phyloP scores from a whole-genome alignment of 805 yeast genomes.

The Pichia pseudocactophila region DNA sequence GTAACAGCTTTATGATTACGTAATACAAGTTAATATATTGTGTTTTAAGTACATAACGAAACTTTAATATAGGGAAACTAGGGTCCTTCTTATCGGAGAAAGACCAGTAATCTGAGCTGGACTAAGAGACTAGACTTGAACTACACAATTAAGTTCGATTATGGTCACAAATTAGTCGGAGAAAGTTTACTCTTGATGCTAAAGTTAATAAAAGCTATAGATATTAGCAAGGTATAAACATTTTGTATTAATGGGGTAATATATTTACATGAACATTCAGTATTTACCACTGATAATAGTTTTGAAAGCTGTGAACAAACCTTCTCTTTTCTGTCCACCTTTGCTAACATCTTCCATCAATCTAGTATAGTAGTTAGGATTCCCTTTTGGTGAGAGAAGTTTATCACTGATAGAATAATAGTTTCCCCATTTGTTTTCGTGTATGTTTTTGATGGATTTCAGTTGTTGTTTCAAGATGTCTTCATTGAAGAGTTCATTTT shows the following conservation, averaged over 20 bases:
- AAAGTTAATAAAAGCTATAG: too few species aligned
- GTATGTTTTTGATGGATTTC: constrained; percentile 46
- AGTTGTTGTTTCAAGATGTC: constrained; percentile 45
- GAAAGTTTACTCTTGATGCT: too few species aligned
- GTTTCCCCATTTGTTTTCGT: constrained; percentile 51
- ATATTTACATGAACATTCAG: constrained; percentile 7
- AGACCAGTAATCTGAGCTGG: too few species aligned
- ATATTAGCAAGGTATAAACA: too few species aligned
- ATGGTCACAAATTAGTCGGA: too few species aligned
- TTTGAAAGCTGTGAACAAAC: constrained; percentile 53
- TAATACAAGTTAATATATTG: too few species aligned
- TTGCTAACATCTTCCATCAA: constrained; percentile 54
- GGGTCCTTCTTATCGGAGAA: too few species aligned
- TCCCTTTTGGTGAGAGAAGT: constrained; percentile 72
- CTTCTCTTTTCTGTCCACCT: constrained; percentile 61
- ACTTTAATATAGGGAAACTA: too few species aligned
- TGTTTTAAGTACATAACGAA: too few species aligned
- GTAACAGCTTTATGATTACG: too few species aligned
- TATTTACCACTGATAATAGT: constrained; percentile 72
- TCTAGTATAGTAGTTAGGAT: constrained; percentile 68
- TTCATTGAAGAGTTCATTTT: constrained; percentile 42
- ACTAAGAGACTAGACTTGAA: too few species aligned
- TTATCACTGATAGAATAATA: constrained; percentile 60
- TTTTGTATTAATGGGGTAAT: neutral
- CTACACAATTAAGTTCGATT: too few species aligned